These are phyloP conservation scores for Schizosaccharomyces cryophilus DNA, from an alignment of 805 yeast species.

Conservation along the genomic window DNA sequence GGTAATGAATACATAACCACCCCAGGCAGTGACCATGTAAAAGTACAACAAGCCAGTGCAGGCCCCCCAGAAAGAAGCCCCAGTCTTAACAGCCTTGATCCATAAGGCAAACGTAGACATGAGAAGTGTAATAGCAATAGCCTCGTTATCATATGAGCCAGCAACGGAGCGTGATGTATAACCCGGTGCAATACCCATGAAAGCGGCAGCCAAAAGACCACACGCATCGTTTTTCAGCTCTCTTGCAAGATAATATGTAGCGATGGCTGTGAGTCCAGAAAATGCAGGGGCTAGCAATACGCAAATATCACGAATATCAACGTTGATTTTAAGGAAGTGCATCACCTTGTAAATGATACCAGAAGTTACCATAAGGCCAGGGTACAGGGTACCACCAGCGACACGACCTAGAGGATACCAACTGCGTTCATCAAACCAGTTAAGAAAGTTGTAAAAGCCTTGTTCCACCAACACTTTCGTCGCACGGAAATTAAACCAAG, in stretches of 20 bases:
- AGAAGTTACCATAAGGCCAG: slow-evolving; percentile 96
- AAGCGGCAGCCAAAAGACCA: slow-evolving; percentile 75
- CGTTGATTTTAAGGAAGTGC: slow-evolving; percentile 43
- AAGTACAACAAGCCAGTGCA: slow-evolving; percentile 73
- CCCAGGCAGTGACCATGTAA: slow-evolving; percentile 99
- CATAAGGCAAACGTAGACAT: slow-evolving; percentile 91
- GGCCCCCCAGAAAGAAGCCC: slow-evolving; percentile 65
- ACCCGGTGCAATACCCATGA: slow-evolving; percentile 91
- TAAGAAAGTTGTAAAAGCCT: slow-evolving; percentile 71
- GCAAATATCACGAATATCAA: slow-evolving; percentile 87
- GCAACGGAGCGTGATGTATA: slow-evolving; percentile 96
- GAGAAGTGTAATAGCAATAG: slow-evolving; percentile 83
- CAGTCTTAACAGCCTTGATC: slow-evolving; percentile 82
- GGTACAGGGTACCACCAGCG: slow-evolving; percentile 94
- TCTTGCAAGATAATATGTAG: slow-evolving; percentile 62
- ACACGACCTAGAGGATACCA: slow-evolving; percentile 99
- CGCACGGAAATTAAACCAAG: slow-evolving; percentile 91
- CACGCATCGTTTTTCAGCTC: slow-evolving; percentile 81
- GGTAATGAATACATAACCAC: slow-evolving; percentile 97
- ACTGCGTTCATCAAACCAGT: slow-evolving; percentile 96
- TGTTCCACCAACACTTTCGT: slow-evolving; percentile 71
- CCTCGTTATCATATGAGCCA: slow-evolving; percentile 96
- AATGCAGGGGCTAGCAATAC: slow-evolving; percentile 93
- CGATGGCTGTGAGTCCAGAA: slow-evolving; percentile 74
- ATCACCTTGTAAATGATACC: slow-evolving; percentile 64